These are phyloP conservation scores for Bathelium albidoporum DNA, from an alignment of 495 filamentous ascomycete species.

Conservation along the genomic window DNA sequence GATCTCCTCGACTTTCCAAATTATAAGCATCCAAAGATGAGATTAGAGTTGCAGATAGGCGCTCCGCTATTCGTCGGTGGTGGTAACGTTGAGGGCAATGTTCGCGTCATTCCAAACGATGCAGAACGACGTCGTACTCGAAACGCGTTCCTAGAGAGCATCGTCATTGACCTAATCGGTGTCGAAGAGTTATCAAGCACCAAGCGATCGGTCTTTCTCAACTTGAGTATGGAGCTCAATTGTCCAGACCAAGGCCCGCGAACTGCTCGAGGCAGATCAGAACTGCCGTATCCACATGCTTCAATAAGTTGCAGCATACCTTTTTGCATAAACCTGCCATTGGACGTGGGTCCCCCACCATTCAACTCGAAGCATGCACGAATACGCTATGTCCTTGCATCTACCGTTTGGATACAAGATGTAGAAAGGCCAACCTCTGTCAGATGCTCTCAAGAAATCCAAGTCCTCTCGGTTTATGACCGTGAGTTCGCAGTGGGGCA, in stretches of 20 bases:
- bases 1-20: slow-evolving; percentile 30
- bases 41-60: slow-evolving; percentile 27
- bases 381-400: slow-evolving; percentile 41
- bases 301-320: slow-evolving; percentile 24
- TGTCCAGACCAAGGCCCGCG: not conserved
- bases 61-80: slow-evolving; percentile 34
- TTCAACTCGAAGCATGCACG: slow-evolving; percentile 42
- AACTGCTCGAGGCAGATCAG: not conserved
- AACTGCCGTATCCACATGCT: not conserved
- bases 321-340: slow-evolving; percentile 43
- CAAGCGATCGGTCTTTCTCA: slow-evolving; percentile 39
- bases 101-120: slow-evolving; percentile 30
- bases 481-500: slow-evolving; percentile 13
- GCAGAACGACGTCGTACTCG: slow-evolving; percentile 17
- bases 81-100: slow-evolving; percentile 31
- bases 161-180: slow-evolving; percentile 43
- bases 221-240: slow-evolving; percentile 38
- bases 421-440: slow-evolving; percentile 34
- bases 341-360: slow-evolving; percentile 45
- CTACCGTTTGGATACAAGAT: slow-evolving; percentile 32
- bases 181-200: slow-evolving; percentile 38
- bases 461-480: slow-evolving; percentile 30
- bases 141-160: slow-evolving; percentile 1
- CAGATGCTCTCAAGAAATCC: slow-evolving; percentile 28
- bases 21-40: slow-evolving; percentile 29